Percentiles rank a stretch among this genome's conserved stretches.
Evolutionary conservation across 1,284 basidiomycete genomes (phyloP).

Genomic region (Phlebopus sp.): DNA sequence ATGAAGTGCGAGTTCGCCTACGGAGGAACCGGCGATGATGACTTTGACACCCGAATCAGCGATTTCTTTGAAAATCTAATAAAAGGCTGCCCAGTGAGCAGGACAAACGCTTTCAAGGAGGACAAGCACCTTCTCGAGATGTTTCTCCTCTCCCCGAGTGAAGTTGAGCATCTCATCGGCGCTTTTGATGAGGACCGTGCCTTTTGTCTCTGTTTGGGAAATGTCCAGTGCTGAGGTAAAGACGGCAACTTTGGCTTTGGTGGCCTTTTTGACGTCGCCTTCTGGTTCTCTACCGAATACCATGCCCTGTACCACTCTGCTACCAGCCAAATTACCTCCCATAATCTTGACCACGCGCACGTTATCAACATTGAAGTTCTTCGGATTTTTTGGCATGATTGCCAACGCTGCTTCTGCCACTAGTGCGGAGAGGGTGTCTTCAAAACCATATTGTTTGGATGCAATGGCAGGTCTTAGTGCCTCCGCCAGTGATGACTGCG

Average conservation of each 20-base stretch:
- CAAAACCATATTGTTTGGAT: conserved; percentile 95
- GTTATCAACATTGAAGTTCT: conserved; percentile 97
- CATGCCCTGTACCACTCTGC: conserved; percentile 95
- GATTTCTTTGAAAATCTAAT: conserved; percentile 95
- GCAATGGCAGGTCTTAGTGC: conserved; percentile 92
- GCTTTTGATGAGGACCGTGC: conserved; percentile 94
- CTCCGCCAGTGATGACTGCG: conserved; percentile 69
- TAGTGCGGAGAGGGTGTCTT: conserved; percentile 79
- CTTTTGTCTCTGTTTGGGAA: conserved; percentile 98
- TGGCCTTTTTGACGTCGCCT: conserved; percentile 80
- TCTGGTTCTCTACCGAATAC: conserved; percentile 97
- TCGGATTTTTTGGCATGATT: conserved; percentile 87
- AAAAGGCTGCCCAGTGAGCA: not conserved
- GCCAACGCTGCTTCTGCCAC: conserved; percentile 91
- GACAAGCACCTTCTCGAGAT: conserved; percentile 81
- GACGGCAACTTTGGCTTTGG: conserved; percentile 87
- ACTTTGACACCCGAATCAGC: conserved; percentile 94
- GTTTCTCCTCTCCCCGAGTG: conserved; percentile 92
- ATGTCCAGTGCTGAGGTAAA: conserved; percentile 93
- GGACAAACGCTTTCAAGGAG: not conserved
- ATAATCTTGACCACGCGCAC: conserved; percentile 99
- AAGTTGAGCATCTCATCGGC: conserved; percentile 98
- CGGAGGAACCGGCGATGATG: conserved; percentile 88
- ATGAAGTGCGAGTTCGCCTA: conserved; percentile 96
- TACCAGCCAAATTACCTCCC: conserved; percentile 83